phyloP scores from a whole-genome alignment of 1,284 basidiomycete species.

The Malassezia psittaci region DNA sequence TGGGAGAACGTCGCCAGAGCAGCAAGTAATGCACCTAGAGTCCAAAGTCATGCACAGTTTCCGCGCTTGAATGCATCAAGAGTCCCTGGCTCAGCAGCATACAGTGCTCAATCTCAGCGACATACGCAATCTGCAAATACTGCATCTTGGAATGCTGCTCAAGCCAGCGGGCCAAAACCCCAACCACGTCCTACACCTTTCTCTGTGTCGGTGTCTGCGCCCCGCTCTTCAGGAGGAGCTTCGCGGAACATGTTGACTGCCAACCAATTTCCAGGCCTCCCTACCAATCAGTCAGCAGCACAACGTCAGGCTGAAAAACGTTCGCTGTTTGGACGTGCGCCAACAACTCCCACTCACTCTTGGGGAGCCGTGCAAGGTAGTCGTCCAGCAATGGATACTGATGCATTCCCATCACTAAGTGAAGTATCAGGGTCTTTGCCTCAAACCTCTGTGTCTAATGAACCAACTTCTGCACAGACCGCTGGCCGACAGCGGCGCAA shows the following conservation, averaged over 20 bases:
- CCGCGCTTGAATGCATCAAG: constrained; percentile 20
- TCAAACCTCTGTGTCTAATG: not conserved
- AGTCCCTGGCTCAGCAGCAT: constrained; percentile 32
- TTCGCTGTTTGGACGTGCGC: constrained; percentile 20
- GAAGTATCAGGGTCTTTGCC: constrained; percentile 2
- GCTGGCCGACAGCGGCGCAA: constrained; percentile 16
- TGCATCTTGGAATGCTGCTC: not conserved
- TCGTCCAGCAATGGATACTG: not conserved
- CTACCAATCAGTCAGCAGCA: constrained; percentile 22
- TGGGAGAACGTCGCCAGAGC: constrained; percentile 81
- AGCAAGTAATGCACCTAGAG: constrained; percentile 17
- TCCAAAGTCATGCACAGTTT: constrained; percentile 24
- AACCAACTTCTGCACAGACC: not conserved
- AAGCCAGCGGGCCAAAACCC: not conserved
- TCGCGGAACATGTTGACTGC: not conserved
- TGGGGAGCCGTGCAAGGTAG: constrained; percentile 5
- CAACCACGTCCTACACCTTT: not conserved
- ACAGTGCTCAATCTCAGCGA: constrained; percentile 19
- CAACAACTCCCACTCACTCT: not conserved
- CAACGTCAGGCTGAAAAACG: constrained; percentile 37
- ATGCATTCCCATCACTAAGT: constrained; percentile 4
- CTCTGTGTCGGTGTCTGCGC: not conserved
- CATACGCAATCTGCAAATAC: not conserved
- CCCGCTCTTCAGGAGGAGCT: not conserved
- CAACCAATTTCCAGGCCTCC: constrained; percentile 32